phyloP scores from a whole-genome alignment of 2,329 filamentous ascomycete species.

The Leptodontidium sp. region DNA sequence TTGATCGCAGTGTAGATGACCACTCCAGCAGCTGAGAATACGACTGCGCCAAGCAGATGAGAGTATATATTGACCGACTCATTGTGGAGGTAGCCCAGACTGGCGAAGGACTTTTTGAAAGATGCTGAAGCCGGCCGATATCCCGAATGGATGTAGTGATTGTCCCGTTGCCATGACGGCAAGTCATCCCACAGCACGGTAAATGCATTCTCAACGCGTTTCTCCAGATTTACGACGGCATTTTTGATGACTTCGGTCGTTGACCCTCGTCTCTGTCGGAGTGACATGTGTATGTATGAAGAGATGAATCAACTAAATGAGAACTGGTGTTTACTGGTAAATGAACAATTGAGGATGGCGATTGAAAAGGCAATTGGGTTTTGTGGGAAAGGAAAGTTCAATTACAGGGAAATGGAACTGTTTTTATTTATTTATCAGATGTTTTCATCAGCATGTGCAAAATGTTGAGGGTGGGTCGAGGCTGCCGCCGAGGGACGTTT shows the following conservation, averaged over 20 bases:
- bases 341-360: neutral
- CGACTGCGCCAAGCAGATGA: slow-evolving; percentile 71
- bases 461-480: slow-evolving; percentile 29
- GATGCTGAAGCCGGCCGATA: slow-evolving; percentile 72
- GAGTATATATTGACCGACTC: slow-evolving; percentile 75
- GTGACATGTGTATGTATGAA: slow-evolving; percentile 33
- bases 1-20: slow-evolving; percentile 65
- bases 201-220: slow-evolving; percentile 49
- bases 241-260: slow-evolving; percentile 38
- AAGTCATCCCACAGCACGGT: slow-evolving; percentile 60
- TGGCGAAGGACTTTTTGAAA: slow-evolving; percentile 63
- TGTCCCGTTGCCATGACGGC: slow-evolving; percentile 66
- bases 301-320: neutral
- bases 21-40: slow-evolving; percentile 60
- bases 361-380: neutral
- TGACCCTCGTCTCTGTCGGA: slow-evolving; percentile 41
- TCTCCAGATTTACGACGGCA: slow-evolving; percentile 39
- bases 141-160: slow-evolving; percentile 72
- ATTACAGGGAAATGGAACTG: neutral
- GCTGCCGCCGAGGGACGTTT: slow-evolving; percentile 14
- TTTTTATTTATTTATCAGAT: slow-evolving; percentile 4
- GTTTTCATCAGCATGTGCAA: slow-evolving; percentile 13
- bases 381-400: neutral
- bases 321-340: neutral
- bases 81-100: slow-evolving; percentile 69